Conservation (phyloP, 2,329 filamentous ascomycete species). For the Teratosphaeria nubilosa region DNA sequence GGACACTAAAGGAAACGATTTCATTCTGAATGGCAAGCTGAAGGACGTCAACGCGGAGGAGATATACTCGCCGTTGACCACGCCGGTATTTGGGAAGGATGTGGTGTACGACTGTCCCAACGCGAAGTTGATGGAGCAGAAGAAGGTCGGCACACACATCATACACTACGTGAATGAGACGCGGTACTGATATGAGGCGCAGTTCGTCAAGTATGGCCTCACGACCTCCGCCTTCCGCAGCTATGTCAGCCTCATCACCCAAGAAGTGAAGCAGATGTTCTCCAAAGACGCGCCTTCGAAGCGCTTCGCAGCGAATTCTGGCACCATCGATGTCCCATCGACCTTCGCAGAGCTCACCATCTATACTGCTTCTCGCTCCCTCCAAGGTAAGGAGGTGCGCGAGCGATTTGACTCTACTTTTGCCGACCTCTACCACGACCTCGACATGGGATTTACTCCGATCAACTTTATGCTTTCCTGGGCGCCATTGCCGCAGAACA, state of each 20-base stretch:
- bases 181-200: conserved; percentile 4
- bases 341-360: conserved; percentile 80
- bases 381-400: conserved; percentile 77
- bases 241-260: conserved; percentile 69
- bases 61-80: conserved; percentile 68
- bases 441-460: conserved; percentile 81
- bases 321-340: conserved; percentile 61
- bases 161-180: conserved; percentile 4
- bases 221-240: conserved; percentile 63
- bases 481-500: conserved; percentile 82
- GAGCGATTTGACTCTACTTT: conserved; percentile 70
- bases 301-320: conserved; percentile 31
- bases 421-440: conserved; percentile 73
- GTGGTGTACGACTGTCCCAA: conserved; percentile 90
- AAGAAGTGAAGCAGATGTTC: conserved; percentile 65
- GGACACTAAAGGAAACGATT: conserved; percentile 75
- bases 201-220: conserved; percentile 75
- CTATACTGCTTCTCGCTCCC: conserved; percentile 75
- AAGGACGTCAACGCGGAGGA: conserved; percentile 87
- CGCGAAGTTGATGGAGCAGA: conserved; percentile 89
- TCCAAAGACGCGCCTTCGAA: conserved; percentile 47
- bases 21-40: conserved; percentile 83
- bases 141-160: conserved; percentile 56
- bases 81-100: conserved; percentile 66
- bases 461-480: conserved; percentile 87